phyloP scores from a whole-genome alignment of 345 rosid species.

The Kernera saxatilis region DNA sequence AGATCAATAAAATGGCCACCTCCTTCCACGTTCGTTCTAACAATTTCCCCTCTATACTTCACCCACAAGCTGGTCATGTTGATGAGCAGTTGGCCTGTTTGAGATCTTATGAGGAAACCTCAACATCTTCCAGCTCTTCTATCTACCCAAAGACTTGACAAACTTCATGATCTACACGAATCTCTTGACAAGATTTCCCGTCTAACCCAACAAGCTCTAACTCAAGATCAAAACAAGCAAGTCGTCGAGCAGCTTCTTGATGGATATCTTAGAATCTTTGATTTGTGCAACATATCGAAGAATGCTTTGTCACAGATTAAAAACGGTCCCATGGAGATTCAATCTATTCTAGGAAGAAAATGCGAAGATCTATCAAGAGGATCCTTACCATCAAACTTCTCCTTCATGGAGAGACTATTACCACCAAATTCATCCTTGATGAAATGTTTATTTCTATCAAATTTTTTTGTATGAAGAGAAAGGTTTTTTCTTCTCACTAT shows the following conservation, averaged over 20 bases:
- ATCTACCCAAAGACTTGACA: constrained; percentile 3
- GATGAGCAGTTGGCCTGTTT: constrained; percentile 28
- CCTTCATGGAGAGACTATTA: too few relatives aligned
- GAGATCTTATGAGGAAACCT: constrained; percentile 16
- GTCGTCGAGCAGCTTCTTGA: constrained; percentile 27
- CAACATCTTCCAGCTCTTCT: constrained; percentile 29
- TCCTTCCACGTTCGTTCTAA: constrained; percentile 25
- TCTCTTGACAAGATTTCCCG: constrained; percentile 27
- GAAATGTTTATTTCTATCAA: too few relatives aligned
- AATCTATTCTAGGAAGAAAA: constrained; percentile 22
- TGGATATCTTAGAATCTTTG: constrained; percentile 32
- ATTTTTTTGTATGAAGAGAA: too few relatives aligned
- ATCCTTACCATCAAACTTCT: too few relatives aligned
- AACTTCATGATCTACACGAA: constrained; percentile 30
- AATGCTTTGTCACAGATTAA: constrained; percentile 34
- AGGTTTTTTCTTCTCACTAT: too few relatives aligned
- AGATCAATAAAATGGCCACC: not conserved
- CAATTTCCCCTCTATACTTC: constrained; percentile 30
- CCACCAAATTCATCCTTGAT: too few relatives aligned
- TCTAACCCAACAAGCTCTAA: constrained; percentile 10
- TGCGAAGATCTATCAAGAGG: not conserved
- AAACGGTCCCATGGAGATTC: constrained; percentile 25
- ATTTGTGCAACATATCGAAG: constrained; percentile 24
- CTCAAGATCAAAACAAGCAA: constrained; percentile 22
- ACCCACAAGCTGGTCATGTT: constrained; percentile 3